Evolutionary conservation across 2,329 filamentous ascomycete species (phyloP), one percentile per base, ranked within the genome.

Genomic region (Penicillium sp.): DNA sequence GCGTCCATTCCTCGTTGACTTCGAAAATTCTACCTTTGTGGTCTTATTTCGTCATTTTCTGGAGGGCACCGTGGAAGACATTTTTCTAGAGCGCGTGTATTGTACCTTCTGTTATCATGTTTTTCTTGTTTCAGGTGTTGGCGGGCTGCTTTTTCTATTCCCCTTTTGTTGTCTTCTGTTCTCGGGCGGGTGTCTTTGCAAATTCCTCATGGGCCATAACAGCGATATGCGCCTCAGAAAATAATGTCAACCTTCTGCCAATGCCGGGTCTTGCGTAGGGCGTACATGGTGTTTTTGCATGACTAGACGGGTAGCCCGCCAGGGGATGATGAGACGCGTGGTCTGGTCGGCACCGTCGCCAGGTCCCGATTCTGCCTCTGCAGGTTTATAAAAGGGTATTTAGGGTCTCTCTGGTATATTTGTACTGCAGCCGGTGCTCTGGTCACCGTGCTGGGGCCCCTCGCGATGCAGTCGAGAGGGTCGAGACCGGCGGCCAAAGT

Each of bases 81-180:
- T 39, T 37, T 45, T 56, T 53, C 46, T 52, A 60, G 54, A 54
- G 50, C 60, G 60, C 55, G 54, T 57, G 55, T 60, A 60, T 40
- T 57, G 48, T 54, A 59, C 54, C 45, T 40, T 33, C 49, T 61
- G 8, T 46, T 30, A 26, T 21, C 46, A 52, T 46, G 13, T 41
- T 10, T 27, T 37, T 32, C 13, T 29, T 36, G 37, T 34, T 37
- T 20, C 17, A 54, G 60, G 60, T 44, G 60, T 60, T 59, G 57
- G 54, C 29, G 55, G 60, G 17, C 48, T 55, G 50, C 48, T 36
- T 50, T 13, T 51, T 54, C 46, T 55, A 62, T 63, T 62, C 60
- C 60, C 60, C 59, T 60, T 48, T 59, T 59, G 54, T 60, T 56
- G 39, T 43, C 47, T 17, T 32, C 36, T 33, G 34, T 43, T 42